Percentiles rank a stretch among this genome's conserved stretches.
These are phyloP conservation scores for Houttuynia cordata DNA, from an alignment of 164 flowering plant genomes.

Conservation along the genomic window DNA sequence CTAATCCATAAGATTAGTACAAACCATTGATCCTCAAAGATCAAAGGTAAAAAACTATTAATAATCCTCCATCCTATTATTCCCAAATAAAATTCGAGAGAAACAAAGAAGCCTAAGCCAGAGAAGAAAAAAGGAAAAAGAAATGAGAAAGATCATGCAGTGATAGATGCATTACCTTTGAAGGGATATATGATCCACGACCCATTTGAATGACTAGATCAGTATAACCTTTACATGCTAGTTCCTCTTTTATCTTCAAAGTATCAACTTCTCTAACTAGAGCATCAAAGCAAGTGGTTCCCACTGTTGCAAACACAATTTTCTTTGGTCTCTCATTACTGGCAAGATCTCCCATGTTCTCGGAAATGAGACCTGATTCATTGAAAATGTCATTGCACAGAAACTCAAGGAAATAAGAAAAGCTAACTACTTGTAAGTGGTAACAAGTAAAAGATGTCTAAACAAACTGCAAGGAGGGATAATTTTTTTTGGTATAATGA, in stretches of 20 bases:
- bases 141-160: not conserved
- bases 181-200: conserved; percentile 61
- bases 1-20: too few relatives aligned
- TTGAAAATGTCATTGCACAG: too few relatives aligned
- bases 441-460: too few relatives aligned
- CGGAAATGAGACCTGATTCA: not conserved
- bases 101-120: not conserved
- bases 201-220: conserved; percentile 81
- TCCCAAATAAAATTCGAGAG: not conserved
- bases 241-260: conserved; percentile 34
- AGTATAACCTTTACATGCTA: conserved; percentile 53
- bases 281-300: conserved; percentile 78
- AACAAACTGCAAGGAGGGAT: too few relatives aligned
- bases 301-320: conserved; percentile 74
- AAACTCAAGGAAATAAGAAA: not conserved
- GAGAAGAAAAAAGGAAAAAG: not conserved
- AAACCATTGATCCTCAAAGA: too few relatives aligned
- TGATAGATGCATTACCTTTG: conserved; percentile 32
- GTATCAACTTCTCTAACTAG: conserved; percentile 61
- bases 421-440: not conserved
- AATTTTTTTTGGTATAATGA: too few relatives aligned
- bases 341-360: conserved; percentile 8
- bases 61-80: too few relatives aligned
- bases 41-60: too few relatives aligned
- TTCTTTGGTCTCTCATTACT: conserved; percentile 5